phyloP scores from a whole-genome alignment of 2,329 filamentous ascomycete genomes.

The Neopestalotiopsis clavispora region DNA sequence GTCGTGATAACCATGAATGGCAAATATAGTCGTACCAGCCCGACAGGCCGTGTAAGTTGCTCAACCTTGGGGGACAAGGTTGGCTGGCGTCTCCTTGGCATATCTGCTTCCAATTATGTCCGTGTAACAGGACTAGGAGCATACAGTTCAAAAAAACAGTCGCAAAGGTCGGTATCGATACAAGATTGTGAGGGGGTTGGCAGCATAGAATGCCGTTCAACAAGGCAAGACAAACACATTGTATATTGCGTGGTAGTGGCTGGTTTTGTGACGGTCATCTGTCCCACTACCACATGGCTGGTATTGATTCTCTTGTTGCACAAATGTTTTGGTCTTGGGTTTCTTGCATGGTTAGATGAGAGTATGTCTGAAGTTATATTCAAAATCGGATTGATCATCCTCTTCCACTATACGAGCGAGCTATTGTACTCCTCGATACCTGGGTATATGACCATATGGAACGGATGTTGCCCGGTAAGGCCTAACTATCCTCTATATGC shows the following conservation, averaged over 20 bases:
- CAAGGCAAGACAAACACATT: too few relatives aligned
- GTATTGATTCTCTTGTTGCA: too few relatives aligned
- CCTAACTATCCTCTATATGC: not conserved
- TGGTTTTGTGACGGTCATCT: too few relatives aligned
- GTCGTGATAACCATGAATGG: not conserved
- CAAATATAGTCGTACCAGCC: not conserved
- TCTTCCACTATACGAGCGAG: not conserved
- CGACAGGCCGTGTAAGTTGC: not conserved
- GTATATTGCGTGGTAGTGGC: too few relatives aligned
- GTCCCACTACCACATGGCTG: too few relatives aligned
- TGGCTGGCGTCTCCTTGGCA: not conserved
- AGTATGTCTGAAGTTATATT: not conserved
- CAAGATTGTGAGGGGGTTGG: too few relatives aligned
- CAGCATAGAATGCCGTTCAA: too few relatives aligned
- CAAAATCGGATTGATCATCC: not conserved
- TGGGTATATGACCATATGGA: slow-evolving; percentile 1
- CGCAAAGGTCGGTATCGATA: too few relatives aligned
- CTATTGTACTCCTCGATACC: not conserved
- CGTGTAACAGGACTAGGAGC: not conserved
- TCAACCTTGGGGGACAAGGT: not conserved
- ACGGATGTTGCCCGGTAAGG: not conserved
- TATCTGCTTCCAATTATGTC: not conserved
- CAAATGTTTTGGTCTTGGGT: not conserved
- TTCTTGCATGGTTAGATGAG: not conserved
- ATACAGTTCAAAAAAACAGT: not conserved